These are phyloP conservation scores for Gyromitra esculenta DNA, from an alignment of 2,329 filamentous ascomycete genomes.

Conservation along the genomic window DNA sequence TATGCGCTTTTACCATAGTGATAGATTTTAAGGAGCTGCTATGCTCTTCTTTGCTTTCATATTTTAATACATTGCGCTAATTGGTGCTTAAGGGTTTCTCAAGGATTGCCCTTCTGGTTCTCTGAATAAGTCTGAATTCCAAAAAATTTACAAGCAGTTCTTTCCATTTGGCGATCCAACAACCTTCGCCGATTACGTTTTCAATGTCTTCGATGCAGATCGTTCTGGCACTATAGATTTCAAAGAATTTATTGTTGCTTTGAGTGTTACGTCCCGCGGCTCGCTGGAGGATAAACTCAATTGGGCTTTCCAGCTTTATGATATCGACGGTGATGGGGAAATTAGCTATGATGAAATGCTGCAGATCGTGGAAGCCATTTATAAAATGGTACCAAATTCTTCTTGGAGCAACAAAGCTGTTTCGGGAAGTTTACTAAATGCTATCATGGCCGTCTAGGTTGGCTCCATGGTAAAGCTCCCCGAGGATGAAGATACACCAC, in stretches of 20 bases:
- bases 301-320: conserved; percentile 99
- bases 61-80: conserved; percentile 1
- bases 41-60: neutral
- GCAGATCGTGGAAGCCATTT: conserved; percentile 97
- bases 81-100: conserved; percentile 76
- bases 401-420: neutral
- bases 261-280: conserved; percentile 94
- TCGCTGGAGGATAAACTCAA: conserved; percentile 99
- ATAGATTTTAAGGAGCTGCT: too few species aligned
- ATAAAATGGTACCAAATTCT: conserved; percentile 84
- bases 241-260: conserved; percentile 98
- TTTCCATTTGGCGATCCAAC: conserved; percentile 98
- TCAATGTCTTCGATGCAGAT: conserved; percentile 98
- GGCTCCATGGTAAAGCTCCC: conserved; percentile 99
- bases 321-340: conserved; percentile 98
- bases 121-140: conserved; percentile 97
- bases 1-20: neutral
- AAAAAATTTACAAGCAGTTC: conserved; percentile 99
- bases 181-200: conserved; percentile 97
- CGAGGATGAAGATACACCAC: conserved; percentile 97
- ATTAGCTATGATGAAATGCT: conserved; percentile 99
- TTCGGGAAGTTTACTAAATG: conserved; percentile 21
- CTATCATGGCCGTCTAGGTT: conserved; percentile 68
- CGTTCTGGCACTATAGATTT: conserved; percentile 98
- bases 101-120: conserved; percentile 98